Conservation (phyloP, 495 filamentous ascomycete genomes). For the Aspergillus bridgeri region DNA sequence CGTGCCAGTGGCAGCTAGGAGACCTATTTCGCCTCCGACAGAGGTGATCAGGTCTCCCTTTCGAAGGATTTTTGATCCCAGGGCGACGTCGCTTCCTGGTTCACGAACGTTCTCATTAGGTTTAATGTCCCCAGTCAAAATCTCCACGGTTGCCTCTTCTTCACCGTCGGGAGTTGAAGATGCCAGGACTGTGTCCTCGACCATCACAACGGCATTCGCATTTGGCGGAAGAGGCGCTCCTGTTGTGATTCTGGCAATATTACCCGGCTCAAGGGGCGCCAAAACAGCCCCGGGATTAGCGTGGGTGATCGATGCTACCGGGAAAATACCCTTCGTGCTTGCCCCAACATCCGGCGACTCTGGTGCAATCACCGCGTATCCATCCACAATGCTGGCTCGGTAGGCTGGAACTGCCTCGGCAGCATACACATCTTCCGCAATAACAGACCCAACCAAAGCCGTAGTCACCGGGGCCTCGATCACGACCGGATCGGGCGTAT, state of each 20-base stretch:
- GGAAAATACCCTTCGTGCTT: conserved; percentile 72
- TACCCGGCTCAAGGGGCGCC: conserved; percentile 60
- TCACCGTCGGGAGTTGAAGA: conserved; percentile 70
- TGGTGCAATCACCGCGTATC: conserved; percentile 71
- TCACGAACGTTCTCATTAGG: conserved; percentile 87
- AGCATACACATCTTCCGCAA: conserved; percentile 80
- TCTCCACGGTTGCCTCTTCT: conserved; percentile 85
- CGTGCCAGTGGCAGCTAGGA: conserved; percentile 81
- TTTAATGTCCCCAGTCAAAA: conserved; percentile 69
- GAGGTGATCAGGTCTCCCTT: conserved; percentile 76
- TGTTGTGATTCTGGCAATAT: conserved; percentile 88
- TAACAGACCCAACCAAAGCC: conserved; percentile 65
- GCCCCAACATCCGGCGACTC: conserved; percentile 45
- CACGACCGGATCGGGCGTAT: conserved; percentile 59
- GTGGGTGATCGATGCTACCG: conserved; percentile 83
- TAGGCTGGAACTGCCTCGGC: conserved; percentile 85
- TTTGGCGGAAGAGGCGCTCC: conserved; percentile 87
- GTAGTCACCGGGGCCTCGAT: conserved; percentile 57
- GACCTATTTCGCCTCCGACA: conserved; percentile 84
- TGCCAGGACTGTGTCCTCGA: conserved; percentile 82
- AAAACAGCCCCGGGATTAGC: conserved; percentile 63
- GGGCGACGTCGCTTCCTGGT: conserved; percentile 79
- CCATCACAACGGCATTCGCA: conserved; percentile 93
- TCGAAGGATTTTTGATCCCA: conserved; percentile 63
- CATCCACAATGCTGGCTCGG: conserved; percentile 93